These are phyloP conservation scores for Fusarium sp. DNA, from an alignment of 2,329 filamentous ascomycete species.

Conservation along the genomic window DNA sequence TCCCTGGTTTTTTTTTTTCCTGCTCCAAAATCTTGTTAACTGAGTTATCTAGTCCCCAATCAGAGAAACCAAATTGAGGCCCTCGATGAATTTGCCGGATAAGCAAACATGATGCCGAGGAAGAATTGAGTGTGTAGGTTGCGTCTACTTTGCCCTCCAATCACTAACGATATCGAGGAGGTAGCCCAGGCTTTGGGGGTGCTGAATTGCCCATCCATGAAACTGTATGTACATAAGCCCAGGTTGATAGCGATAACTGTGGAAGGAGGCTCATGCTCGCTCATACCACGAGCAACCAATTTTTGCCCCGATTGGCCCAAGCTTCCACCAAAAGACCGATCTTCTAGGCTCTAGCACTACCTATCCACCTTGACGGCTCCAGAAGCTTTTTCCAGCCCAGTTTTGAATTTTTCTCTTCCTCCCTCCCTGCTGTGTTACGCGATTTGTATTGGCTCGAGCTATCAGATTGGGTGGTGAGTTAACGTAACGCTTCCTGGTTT, in stretches of 20 bases:
- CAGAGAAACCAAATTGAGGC: conserved; percentile 19
- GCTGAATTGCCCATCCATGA: background rate
- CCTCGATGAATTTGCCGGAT: conserved; percentile 11
- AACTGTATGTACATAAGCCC: background rate
- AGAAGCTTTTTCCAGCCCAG: conserved; percentile 30
- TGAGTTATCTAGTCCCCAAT: conserved; percentile 1
- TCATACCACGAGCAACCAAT: conserved; percentile 39
- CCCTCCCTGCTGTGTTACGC: conserved; percentile 1
- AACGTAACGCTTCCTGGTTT: conserved; percentile 32
- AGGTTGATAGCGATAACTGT: conserved; percentile 23
- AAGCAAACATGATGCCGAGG: conserved; percentile 12
- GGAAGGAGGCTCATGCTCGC: conserved; percentile 26
- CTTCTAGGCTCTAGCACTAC: background rate
- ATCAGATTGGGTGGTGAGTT: conserved; percentile 37
- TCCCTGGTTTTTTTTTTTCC: conserved; percentile 9
- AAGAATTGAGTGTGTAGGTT: background rate
- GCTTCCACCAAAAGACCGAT: conserved; percentile 28
- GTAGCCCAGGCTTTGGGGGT: background rate
- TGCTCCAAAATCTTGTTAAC: conserved; percentile 21
- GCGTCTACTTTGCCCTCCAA: background rate
- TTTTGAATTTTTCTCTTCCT: conserved; percentile 10
- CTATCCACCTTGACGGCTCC: conserved; percentile 33
- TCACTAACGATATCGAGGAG: conserved; percentile 18
- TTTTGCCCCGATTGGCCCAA: conserved; percentile 46
- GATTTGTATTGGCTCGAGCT: conserved; percentile 30